Evolutionary conservation across 495 filamentous ascomycete species (phyloP).

Genomic region (Talaromyces stipitatus): DNA sequence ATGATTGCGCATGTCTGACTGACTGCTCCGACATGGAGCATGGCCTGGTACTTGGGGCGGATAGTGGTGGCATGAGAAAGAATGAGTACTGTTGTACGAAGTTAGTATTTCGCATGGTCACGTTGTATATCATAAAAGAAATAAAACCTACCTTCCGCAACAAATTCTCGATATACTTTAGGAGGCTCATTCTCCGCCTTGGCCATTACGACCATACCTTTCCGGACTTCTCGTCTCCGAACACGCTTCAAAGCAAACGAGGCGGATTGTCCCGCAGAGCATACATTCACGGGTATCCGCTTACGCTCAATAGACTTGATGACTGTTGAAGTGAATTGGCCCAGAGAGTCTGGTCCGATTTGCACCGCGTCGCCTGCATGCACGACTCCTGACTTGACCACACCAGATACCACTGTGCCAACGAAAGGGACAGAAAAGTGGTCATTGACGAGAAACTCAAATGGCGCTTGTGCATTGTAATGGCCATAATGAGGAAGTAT

Average conservation of each 20-base stretch:
- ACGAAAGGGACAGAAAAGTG: conserved; percentile 98
- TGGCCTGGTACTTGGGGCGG: conserved; percentile 94
- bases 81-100: conserved; percentile 65
- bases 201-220: conserved; percentile 95
- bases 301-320: conserved; percentile 95
- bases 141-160: conserved; percentile 66
- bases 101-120: not conserved
- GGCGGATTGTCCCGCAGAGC: conserved; percentile 85
- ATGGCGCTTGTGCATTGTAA: conserved; percentile 78
- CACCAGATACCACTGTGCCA: conserved; percentile 90
- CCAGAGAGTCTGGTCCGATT: conserved; percentile 85
- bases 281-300: conserved; percentile 81
- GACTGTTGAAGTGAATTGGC: conserved; percentile 82
- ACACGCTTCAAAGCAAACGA: conserved; percentile 85
- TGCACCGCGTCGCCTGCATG: conserved; percentile 86
- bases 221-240: conserved; percentile 86
- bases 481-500: conserved; percentile 93
- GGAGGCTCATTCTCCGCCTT: conserved; percentile 65
- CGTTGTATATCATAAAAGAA: not conserved
- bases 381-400: conserved; percentile 76
- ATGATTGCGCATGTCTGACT: conserved; percentile 96
- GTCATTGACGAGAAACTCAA: conserved; percentile 96
- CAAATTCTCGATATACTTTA: conserved; percentile 86
- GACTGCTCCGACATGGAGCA: conserved; percentile 95
- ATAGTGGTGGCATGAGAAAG: conserved; percentile 97